phyloP scores from a whole-genome alignment of 345 rosid species.

The Raphanus sativus region DNA sequence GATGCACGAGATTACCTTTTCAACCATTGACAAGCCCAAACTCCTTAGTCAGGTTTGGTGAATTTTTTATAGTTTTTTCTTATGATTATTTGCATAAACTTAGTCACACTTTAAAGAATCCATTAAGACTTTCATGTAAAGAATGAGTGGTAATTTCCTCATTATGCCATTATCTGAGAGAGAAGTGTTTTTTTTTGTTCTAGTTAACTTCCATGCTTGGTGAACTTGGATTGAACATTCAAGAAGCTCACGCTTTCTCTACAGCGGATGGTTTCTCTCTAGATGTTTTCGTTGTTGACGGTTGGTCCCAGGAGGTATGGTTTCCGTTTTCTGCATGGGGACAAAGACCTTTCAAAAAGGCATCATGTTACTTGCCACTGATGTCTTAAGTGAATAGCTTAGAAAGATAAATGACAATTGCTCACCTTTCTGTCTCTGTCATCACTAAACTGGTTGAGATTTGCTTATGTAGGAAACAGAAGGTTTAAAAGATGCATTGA shows the following conservation, averaged over 20 bases:
- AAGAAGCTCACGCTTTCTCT: constrained; percentile 97
- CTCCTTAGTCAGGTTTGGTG: constrained; percentile 82
- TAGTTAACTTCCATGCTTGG: constrained; percentile 87
- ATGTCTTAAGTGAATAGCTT: constrained; percentile 2
- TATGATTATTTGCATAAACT: background rate
- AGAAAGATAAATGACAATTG: constrained; percentile 1
- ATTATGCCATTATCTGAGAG: background rate
- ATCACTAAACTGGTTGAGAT: constrained; percentile 23
- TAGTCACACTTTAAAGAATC: background rate
- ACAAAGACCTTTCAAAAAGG: background rate
- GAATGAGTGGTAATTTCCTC: background rate
- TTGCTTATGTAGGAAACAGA: constrained; percentile 63
- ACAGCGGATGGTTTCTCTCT: constrained; percentile 90
- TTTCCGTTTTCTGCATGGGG: constrained; percentile 1
- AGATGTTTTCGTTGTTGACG: constrained; percentile 95
- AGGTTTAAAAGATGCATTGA: constrained; percentile 64
- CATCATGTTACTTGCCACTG: constrained; percentile 5
- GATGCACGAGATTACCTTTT: constrained; percentile 94
- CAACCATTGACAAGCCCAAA: constrained; percentile 93
- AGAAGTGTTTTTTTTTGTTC: constrained; percentile 12
- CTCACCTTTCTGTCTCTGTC: constrained; percentile 14
- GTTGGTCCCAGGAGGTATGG: constrained; percentile 86
- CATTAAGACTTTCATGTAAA: constrained; percentile 2
- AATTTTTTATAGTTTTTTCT: background rate
- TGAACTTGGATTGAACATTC: constrained; percentile 87